Conservation (phyloP, 768 basidiomycete genomes). For the Chalciporus chontae region DNA sequence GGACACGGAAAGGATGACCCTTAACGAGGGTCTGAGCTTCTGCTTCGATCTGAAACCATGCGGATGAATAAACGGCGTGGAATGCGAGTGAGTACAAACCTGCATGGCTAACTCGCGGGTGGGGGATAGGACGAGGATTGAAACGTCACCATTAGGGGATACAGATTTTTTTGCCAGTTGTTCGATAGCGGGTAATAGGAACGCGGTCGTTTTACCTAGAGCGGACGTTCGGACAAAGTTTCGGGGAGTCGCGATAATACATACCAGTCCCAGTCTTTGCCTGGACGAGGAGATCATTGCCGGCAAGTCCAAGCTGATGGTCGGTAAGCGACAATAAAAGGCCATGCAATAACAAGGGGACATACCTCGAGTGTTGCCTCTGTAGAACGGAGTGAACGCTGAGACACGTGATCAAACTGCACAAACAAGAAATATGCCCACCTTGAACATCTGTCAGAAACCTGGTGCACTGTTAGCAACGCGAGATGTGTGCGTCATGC, state of each 20-base stretch:
- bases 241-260: not conserved
- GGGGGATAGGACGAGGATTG: slow-evolving; percentile 65
- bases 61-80: not conserved
- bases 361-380: slow-evolving; percentile 41
- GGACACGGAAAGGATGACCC: slow-evolving; percentile 41
- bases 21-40: slow-evolving; percentile 49
- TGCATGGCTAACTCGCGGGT: slow-evolving; percentile 75
- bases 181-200: slow-evolving; percentile 73
- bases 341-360: not conserved
- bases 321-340: slow-evolving; percentile 1
- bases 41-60: slow-evolving; percentile 51
- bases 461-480: slow-evolving; percentile 27
- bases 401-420: not conserved
- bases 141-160: slow-evolving; percentile 32
- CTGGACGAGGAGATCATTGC: slow-evolving; percentile 46
- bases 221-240: not conserved
- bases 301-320: slow-evolving; percentile 37
- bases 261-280: slow-evolving; percentile 62
- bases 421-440: slow-evolving; percentile 12
- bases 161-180: slow-evolving; percentile 48
- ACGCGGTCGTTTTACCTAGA: slow-evolving; percentile 67
- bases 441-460: slow-evolving; percentile 49
- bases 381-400: slow-evolving; percentile 8
- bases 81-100: slow-evolving; percentile 37
- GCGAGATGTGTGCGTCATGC: slow-evolving; percentile 5